Evolutionary conservation across 306 rosid species (phyloP).

Genomic region (Casuarina equisetifolia): DNA sequence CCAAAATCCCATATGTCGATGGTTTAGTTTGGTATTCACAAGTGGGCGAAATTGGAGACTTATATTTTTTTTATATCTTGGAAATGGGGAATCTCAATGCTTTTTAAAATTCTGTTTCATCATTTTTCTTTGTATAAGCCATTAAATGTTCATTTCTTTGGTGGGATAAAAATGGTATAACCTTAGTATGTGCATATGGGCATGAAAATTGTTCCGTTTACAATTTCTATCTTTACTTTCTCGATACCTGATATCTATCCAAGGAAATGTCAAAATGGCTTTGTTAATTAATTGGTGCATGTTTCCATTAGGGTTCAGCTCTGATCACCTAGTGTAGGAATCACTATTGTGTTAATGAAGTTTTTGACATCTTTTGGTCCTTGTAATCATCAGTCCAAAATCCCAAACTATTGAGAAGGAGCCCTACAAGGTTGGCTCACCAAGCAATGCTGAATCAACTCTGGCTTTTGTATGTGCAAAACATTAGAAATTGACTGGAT

Average conservation of each 20-base stretch:
- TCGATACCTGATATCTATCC: background rate
- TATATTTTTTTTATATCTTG: background rate
- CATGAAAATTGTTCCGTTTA: background rate
- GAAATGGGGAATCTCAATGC: conserved; percentile 1
- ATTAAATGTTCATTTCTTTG: background rate
- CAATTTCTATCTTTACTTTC: background rate
- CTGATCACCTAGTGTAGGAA: background rate
- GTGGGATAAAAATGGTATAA: background rate
- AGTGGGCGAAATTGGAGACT: background rate
- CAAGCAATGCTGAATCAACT: background rate
- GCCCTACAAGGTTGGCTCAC: background rate
- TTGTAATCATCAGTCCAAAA: background rate
- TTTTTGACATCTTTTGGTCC: background rate
- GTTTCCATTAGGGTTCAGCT: conserved; percentile 12
- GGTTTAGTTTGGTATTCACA: background rate
- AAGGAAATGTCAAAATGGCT: background rate
- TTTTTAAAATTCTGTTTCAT: background rate
- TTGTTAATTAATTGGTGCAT: conserved; percentile 13
- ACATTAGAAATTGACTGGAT: background rate
- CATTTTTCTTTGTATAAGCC: background rate
- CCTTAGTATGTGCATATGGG: background rate
- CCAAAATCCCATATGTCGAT: background rate
- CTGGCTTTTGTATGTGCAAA: background rate
- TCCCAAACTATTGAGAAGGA: background rate
- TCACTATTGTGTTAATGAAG: background rate